Evolutionary conservation across 2,329 filamentous ascomycete genomes (phyloP), one percentile per base, ranked within the genome.

Genomic region (Cladosporium sp.): DNA sequence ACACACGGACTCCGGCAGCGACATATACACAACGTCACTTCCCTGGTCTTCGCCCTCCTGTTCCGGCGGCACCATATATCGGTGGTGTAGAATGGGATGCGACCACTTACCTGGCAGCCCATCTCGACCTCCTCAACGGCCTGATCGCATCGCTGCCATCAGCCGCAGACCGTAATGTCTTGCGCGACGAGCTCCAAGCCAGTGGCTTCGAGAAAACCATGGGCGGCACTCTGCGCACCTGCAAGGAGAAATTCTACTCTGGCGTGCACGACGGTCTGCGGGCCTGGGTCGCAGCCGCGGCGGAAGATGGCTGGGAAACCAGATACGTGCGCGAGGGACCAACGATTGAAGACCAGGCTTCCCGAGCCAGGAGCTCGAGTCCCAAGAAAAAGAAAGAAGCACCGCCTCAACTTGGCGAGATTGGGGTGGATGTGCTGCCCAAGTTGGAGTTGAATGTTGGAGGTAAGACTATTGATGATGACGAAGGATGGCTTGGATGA

Each of bases 51-150:
- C 86, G 92, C 0, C 89, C 92, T 3, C 94, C 94, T 0, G 92
- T 97, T 0, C 91, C 93, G 25, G 93, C 94, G 15, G 93, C 93
- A 5, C 93, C 93, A 0, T 97, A 97, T 70, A 92, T 97, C 42
- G 94, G 94, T 51, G 93, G 94, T 56, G 94, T 97, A 9, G 94
- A 99, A 75, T 97, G 94, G 94, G 94, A 97, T 71, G 94, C 94
- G 2, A 97, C 94, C 9, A 97, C 96, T 74, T 97, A 97, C 72
- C 81, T 97, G 11, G 91, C 93, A 17, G 90, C 89, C 0, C 93
- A 99, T 69, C 82, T 99, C 9, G 94, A 97, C 69, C 85, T 99
- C 11, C 77, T 97, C 67, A 99, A 97, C 69, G 93, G 91, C 30
- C 85, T 97, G 59, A 77, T 97, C 59, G 90, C 93, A 0, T 93